Conservation (phyloP, 2,329 filamentous ascomycete genomes). For the Monosporascus sp. region DNA sequence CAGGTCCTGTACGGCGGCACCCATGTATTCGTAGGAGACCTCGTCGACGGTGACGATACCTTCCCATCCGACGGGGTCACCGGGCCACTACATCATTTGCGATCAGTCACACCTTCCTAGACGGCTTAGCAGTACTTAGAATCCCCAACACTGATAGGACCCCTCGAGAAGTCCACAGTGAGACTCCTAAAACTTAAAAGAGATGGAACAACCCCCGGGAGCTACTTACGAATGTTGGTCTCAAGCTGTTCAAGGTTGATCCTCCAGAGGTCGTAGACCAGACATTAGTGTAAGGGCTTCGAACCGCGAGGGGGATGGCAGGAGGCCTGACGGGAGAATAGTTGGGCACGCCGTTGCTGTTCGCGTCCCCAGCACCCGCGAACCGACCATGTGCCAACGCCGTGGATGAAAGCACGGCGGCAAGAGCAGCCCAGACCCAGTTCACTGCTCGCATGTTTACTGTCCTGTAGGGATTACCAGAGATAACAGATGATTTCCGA, state of each 20-base stretch:
- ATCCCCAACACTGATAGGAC: not conserved
- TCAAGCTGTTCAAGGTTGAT: slow-evolving; percentile 69
- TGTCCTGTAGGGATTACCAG: not conserved
- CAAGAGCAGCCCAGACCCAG: not conserved
- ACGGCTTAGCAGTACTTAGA: too few species aligned
- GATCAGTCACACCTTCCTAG: not conserved
- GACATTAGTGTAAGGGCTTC: slow-evolving; percentile 53
- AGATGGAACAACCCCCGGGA: not conserved
- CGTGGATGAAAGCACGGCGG: not conserved
- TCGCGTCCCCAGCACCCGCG: not conserved
- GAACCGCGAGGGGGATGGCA: slow-evolving; percentile 51
- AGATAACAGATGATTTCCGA: not conserved
- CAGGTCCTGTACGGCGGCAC: slow-evolving; percentile 38
- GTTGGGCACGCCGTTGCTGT: slow-evolving; percentile 9
- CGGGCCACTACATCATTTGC: slow-evolving; percentile 49
- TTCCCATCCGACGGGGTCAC: slow-evolving; percentile 41
- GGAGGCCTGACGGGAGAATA: slow-evolving; percentile 49
- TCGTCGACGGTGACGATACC: slow-evolving; percentile 40
- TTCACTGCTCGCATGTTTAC: not conserved
- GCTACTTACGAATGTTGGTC: slow-evolving; percentile 55
- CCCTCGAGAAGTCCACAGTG: too few species aligned
- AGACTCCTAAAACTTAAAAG: too few species aligned
- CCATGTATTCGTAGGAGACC: slow-evolving; percentile 38
- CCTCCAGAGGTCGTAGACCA: slow-evolving; percentile 61
- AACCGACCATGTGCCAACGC: slow-evolving; percentile 2